phyloP scores from a whole-genome alignment of 768 basidiomycete species.

The Agaricus sinodeliciosus region DNA sequence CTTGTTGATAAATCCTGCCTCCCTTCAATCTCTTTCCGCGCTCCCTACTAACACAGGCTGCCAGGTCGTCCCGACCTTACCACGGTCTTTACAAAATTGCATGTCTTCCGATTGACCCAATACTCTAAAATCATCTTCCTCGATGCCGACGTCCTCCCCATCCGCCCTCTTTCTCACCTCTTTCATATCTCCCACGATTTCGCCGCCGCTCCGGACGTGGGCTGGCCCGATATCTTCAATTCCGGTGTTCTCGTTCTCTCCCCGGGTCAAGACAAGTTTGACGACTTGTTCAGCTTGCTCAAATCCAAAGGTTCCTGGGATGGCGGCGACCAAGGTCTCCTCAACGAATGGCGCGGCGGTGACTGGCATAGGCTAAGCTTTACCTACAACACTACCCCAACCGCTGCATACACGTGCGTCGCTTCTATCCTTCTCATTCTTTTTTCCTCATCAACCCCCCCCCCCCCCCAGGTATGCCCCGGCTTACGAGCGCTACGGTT shows the following conservation, averaged over 20 bases:
- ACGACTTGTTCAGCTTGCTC: constrained; percentile 61
- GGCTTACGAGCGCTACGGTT: constrained; percentile 90
- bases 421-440: constrained; percentile 16
- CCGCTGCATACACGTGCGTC: constrained; percentile 91
- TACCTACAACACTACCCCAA: constrained; percentile 97
- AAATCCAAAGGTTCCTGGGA: constrained; percentile 87
- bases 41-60: constrained; percentile 4
- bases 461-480: constrained; percentile 73
- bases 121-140: constrained; percentile 86
- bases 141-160: constrained; percentile 87
- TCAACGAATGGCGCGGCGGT: constrained; percentile 88
- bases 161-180: constrained; percentile 88
- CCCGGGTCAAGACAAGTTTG: constrained; percentile 80
- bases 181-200: constrained; percentile 80
- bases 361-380: constrained; percentile 95
- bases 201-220: constrained; percentile 92
- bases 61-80: constrained; percentile 90
- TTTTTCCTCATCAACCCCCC: constrained; percentile 17
- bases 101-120: constrained; percentile 87
- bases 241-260: constrained; percentile 89
- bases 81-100: constrained; percentile 93
- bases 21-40: background rate
- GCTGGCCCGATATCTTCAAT: constrained; percentile 99
- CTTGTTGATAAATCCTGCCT: background rate
- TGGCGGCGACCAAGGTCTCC: constrained; percentile 95